Percentiles rank a stretch among this genome's conserved stretches.
phyloP scores from a whole-genome alignment of 1,139 yeast genomes.

The Suhomyces bolitotheri region DNA sequence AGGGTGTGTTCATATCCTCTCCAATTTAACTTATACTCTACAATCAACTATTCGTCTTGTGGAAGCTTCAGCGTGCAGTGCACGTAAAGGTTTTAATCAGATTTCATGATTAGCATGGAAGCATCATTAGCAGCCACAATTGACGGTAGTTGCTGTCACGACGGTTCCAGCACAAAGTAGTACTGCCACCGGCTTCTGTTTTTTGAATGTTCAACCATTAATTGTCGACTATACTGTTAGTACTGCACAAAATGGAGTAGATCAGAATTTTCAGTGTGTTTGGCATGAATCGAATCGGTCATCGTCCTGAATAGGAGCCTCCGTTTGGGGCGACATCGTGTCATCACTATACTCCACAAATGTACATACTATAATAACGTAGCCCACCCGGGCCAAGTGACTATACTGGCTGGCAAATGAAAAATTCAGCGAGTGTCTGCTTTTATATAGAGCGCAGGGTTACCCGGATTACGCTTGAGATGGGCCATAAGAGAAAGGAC shows the following conservation, averaged over 20 bases:
- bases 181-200: no score
- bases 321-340: conserved; percentile 60
- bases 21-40: no score
- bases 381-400: conserved; percentile 6
- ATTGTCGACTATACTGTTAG: no score
- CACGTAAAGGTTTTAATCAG: conserved; percentile 45
- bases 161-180: no score
- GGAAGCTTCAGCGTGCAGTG: conserved; percentile 35
- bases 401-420: conserved; percentile 1
- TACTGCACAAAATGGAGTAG: conserved; percentile 7
- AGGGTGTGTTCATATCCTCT: no score
- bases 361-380: conserved; percentile 12
- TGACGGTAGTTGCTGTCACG: background rate
- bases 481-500: no score
- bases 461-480: conserved; percentile 17
- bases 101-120: conserved; percentile 56
- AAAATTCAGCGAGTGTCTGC: background rate
- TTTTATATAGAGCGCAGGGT: conserved; percentile 7
- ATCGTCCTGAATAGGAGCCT: conserved; percentile 58
- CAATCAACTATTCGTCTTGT: conserved; percentile 1
- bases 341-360: conserved; percentile 35
- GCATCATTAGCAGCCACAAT: conserved; percentile 42
- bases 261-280: conserved; percentile 58
- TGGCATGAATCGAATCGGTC: conserved; percentile 57
- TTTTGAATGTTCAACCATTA: no score